These are phyloP conservation scores for Kalanchoe fedtschenkoi DNA, from an alignment of 164 flowering plant species.

Conservation along the genomic window DNA sequence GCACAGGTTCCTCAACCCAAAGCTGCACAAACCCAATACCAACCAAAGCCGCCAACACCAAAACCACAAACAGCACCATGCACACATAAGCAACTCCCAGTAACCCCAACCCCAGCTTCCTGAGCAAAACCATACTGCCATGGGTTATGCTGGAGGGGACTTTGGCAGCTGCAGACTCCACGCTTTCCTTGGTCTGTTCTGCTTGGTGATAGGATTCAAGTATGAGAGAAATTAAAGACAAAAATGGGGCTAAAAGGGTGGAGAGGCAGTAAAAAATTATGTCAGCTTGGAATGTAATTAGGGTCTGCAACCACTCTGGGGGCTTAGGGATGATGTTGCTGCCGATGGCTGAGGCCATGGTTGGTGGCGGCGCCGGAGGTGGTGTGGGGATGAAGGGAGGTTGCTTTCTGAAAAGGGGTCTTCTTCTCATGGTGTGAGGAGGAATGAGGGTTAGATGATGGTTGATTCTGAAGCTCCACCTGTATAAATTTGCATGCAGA, in stretches of 20 bases:
- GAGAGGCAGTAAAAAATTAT: conserved; percentile 20
- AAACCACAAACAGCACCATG: conserved; percentile 25
- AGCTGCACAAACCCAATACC: conserved; percentile 46
- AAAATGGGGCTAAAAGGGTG: conserved; percentile 20
- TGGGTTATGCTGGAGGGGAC: conserved; percentile 20
- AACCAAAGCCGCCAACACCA: conserved; percentile 30
- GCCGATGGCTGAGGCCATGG: background rate
- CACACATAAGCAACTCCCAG: conserved; percentile 36
- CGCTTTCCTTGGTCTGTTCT: conserved; percentile 17
- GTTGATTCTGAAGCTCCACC: conserved; percentile 1
- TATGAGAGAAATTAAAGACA: conserved; percentile 15
- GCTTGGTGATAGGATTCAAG: conserved; percentile 25
- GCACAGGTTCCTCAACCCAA: conserved; percentile 64
- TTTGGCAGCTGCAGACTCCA: conserved; percentile 8
- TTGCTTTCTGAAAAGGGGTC: background rate
- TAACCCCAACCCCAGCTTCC: conserved; percentile 33
- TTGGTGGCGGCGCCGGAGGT: background rate
- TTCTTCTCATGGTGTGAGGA: background rate
- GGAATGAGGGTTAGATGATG: background rate
- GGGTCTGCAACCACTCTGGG: conserved; percentile 17
- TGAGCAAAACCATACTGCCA: conserved; percentile 17
- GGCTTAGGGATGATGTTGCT: conserved; percentile 16
- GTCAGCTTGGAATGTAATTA: conserved; percentile 29
- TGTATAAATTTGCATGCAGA: conserved; percentile 1
- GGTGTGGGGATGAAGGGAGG: conserved; percentile 2